These are phyloP conservation scores for Cutaneotrichosporon spelunceum DNA, from an alignment of 1,284 basidiomycete species.

Conservation along the genomic window DNA sequence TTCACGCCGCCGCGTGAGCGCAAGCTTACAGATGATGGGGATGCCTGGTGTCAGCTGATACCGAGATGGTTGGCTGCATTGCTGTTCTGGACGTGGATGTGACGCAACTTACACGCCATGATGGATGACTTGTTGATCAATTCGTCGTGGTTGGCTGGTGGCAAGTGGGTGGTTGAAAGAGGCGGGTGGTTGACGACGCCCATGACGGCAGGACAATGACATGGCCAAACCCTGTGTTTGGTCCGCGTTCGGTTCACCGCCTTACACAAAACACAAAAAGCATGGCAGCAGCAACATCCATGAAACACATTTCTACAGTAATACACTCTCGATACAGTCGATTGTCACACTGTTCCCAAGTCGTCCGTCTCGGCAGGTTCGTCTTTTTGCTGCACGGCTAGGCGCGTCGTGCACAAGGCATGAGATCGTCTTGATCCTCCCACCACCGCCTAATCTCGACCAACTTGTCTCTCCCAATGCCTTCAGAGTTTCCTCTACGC, in stretches of 20 bases:
- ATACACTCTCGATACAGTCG: slow-evolving; percentile 8
- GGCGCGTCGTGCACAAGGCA: background rate
- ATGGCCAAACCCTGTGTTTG: background rate
- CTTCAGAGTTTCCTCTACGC: background rate
- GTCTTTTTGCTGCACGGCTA: background rate
- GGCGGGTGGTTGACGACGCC: background rate
- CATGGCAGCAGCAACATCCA: slow-evolving; percentile 9
- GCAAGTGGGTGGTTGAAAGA: background rate
- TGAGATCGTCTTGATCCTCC: background rate
- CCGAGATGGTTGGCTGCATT: background rate
- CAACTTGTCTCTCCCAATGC: background rate
- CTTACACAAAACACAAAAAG: background rate
- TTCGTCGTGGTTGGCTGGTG: background rate
- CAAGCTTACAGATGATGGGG: slow-evolving; percentile 41
- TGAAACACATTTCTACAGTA: slow-evolving; percentile 7
- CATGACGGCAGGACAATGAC: slow-evolving; percentile 1
- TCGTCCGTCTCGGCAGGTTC: background rate
- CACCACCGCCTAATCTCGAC: background rate
- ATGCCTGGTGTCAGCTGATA: slow-evolving; percentile 26
- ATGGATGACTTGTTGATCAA: background rate
- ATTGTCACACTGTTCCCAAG: background rate
- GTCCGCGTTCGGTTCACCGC: background rate
- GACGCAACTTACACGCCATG: slow-evolving; percentile 11
- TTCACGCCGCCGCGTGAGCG: no score
- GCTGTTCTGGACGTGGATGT: background rate